These are phyloP conservation scores for Neurospora intermedia DNA, from an alignment of 495 filamentous ascomycete species.

Conservation along the genomic window DNA sequence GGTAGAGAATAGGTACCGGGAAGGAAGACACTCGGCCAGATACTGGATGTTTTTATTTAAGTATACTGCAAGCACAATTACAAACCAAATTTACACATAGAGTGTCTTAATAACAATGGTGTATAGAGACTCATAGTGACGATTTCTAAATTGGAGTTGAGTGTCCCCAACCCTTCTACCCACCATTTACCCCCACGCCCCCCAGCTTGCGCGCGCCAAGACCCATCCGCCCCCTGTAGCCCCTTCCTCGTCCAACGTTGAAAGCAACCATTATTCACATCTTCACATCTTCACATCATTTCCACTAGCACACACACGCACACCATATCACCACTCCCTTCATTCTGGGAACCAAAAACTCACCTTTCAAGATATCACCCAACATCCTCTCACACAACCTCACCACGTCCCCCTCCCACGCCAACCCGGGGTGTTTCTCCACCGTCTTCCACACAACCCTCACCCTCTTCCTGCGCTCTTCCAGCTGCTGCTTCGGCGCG, in stretches of 20 bases:
- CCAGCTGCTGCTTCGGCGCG: background rate
- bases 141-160: background rate
- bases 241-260: background rate
- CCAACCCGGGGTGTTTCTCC: background rate
- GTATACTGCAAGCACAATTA: background rate
- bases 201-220: background rate
- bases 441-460: background rate
- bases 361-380: background rate
- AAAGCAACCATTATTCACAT: background rate
- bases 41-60: background rate
- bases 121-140: too few relatives aligned
- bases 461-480: background rate
- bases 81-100: background rate
- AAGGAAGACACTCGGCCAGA: background rate
- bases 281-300: background rate
- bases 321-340: too few relatives aligned
- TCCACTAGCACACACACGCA: too few relatives aligned
- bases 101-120: too few relatives aligned
- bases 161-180: background rate
- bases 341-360: background rate
- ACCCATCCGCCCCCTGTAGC: background rate
- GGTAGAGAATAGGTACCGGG: background rate
- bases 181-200: background rate
- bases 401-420: background rate
- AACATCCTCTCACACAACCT: background rate